Percentiles rank a stretch among this genome's conserved stretches.
These are phyloP conservation scores for Coemansia sp. DNA, from an alignment of 192 early-diverging fungal species.

Conservation along the genomic window DNA sequence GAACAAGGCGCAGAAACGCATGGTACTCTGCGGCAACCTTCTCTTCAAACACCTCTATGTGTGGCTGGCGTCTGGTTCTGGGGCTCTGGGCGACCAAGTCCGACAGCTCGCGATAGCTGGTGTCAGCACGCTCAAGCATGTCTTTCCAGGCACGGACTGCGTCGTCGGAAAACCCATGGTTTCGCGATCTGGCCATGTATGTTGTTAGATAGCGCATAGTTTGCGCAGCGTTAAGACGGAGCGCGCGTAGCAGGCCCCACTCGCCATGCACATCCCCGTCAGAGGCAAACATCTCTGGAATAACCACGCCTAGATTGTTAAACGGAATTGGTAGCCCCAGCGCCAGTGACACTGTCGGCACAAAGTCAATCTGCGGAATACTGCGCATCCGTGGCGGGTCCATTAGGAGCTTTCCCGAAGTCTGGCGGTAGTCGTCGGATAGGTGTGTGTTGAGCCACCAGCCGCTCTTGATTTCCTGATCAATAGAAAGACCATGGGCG, in stretches of 20 bases:
- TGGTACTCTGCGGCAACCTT: slow-evolving; percentile 39
- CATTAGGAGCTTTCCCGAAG: neutral
- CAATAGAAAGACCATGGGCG: slow-evolving; percentile 42
- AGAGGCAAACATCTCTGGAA: slow-evolving; percentile 81
- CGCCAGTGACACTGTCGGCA: slow-evolving; percentile 77
- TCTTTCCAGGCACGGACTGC: slow-evolving; percentile 32
- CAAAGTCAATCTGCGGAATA: slow-evolving; percentile 88
- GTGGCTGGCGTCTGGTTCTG: slow-evolving; percentile 1
- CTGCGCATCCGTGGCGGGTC: slow-evolving; percentile 57
- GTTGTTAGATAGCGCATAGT: slow-evolving; percentile 49
- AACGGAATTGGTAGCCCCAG: slow-evolving; percentile 89
- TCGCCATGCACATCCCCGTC: slow-evolving; percentile 10
- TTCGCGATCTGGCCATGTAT: slow-evolving; percentile 31
- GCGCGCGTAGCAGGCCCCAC: slow-evolving; percentile 55
- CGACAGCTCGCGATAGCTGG: slow-evolving; percentile 30
- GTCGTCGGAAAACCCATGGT: slow-evolving; percentile 47
- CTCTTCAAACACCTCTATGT: slow-evolving; percentile 28
- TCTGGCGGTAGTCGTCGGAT: slow-evolving; percentile 30
- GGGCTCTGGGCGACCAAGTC: slow-evolving; percentile 4
- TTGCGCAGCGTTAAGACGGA: slow-evolving; percentile 68
- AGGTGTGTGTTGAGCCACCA: slow-evolving; percentile 45
- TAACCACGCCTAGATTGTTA: slow-evolving; percentile 84
- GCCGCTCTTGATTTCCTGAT: slow-evolving; percentile 46
- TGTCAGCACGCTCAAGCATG: slow-evolving; percentile 32
- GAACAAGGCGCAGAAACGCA: slow-evolving; percentile 61